phyloP scores from a whole-genome alignment of 192 early-diverging fungal species.

The Allomyces arbusculus region DNA sequence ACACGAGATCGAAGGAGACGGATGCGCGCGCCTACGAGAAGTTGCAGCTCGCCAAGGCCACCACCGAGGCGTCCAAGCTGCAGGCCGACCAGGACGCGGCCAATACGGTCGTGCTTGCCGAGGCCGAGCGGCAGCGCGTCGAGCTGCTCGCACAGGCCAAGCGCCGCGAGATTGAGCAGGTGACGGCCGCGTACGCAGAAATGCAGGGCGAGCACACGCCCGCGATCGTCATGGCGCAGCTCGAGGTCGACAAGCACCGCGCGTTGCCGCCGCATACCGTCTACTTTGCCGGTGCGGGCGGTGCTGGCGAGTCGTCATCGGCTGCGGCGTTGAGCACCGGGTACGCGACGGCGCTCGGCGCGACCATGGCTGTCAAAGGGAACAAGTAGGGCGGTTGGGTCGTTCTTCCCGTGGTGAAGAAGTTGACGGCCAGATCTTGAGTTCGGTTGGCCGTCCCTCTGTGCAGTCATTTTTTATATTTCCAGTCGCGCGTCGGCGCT shows the following conservation, averaged over 20 bases:
- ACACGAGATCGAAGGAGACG: not conserved
- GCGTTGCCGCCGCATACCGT: not conserved
- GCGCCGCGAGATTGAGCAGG: slow-evolving; percentile 12
- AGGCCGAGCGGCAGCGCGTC: slow-evolving; percentile 10
- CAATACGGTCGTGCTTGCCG: slow-evolving; percentile 20
- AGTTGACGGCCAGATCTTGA: no score
- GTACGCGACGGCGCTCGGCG: no score
- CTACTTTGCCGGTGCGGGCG: not conserved
- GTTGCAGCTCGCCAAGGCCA: slow-evolving; percentile 12
- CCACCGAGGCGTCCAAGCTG: slow-evolving; percentile 15
- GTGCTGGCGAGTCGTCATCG: no score
- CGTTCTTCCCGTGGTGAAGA: no score
- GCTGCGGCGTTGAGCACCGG: no score
- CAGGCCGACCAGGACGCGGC: slow-evolving; percentile 19
- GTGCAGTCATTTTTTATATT: no score
- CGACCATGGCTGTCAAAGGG: no score
- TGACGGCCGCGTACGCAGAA: slow-evolving; percentile 8
- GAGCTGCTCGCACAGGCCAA: slow-evolving; percentile 14
- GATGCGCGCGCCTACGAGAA: not conserved
- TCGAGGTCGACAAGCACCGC: not conserved
- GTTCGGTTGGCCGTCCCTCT: no score
- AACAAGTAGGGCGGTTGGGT: no score
- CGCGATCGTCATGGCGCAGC: not conserved
- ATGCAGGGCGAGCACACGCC: not conserved
- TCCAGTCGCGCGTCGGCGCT: no score